Evolutionary conservation across 441 rosid species (phyloP).

Genomic region (Brassica balearica): DNA sequence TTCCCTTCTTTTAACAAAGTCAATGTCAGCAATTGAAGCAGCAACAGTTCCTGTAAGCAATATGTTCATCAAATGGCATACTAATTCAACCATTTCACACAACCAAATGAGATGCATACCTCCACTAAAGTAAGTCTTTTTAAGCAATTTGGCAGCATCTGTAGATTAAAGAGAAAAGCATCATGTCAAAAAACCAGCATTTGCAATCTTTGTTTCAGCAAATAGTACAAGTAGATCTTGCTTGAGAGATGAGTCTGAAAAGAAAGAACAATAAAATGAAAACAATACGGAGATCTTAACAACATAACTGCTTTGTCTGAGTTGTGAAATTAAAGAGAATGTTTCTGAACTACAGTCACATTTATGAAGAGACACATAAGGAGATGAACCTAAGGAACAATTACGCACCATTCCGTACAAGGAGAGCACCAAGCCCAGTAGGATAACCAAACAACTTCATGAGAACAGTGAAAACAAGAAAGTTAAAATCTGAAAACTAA

Average conservation of each 20-base stretch:
- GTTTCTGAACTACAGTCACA: conserved; percentile 14
- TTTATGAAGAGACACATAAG: conserved; percentile 17
- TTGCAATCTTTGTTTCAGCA: conserved; percentile 8
- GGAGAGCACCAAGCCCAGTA: conserved; percentile 98
- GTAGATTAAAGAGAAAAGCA: conserved; percentile 37
- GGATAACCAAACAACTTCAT: conserved; percentile 96
- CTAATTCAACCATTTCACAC: conserved; percentile 1
- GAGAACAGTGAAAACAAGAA: conserved; percentile 40
- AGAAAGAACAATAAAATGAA: conserved; percentile 18
- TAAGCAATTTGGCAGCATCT: conserved; percentile 90
- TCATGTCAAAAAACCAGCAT: conserved; percentile 29
- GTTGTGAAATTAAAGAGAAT: conserved; percentile 8
- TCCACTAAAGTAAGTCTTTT: conserved; percentile 92
- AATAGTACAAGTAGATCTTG: background rate
- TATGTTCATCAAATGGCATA: conserved; percentile 29
- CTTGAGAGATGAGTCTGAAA: conserved; percentile 21
- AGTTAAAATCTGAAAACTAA: conserved; percentile 33
- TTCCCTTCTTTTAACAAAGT: conserved; percentile 93
- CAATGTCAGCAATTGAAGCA: conserved; percentile 91
- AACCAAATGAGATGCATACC: conserved; percentile 57
- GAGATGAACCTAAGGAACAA: conserved; percentile 37
- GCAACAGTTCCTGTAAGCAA: conserved; percentile 82
- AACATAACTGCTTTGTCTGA: conserved; percentile 18
- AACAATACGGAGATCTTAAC: conserved; percentile 19
- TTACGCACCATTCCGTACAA: conserved; percentile 74